Evolutionary conservation across 2,329 filamentous ascomycete genomes (phyloP), one percentile per base, ranked within the genome.

Genomic region (Trichophyton simii): DNA sequence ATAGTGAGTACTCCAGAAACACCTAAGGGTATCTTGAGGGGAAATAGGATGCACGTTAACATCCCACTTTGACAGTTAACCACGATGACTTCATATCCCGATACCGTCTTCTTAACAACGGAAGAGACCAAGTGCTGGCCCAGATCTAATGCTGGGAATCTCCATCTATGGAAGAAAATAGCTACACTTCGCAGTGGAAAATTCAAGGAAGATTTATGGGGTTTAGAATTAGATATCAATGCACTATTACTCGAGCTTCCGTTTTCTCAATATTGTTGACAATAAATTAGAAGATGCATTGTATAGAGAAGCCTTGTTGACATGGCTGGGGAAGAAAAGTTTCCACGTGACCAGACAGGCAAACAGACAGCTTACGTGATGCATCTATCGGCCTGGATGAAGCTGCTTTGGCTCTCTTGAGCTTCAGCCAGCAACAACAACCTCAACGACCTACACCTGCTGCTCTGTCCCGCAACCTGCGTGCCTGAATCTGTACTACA

Each of bases 11-110:
- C 64, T 58, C 38, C 50, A 34, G 18, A 44, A 15, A 38, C 11
- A 1, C 34, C 41, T 22, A 58, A 28, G 58, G 11, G 15, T 20
- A 52, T 25, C 18, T 61, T 15, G 22, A 42, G 52, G 9, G 42
- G 20, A 41, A 25, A 41, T 8, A 34, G 28, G 22, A 50, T 60
- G 46, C 62, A 68, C 48, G 67, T 55, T 41, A 15, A 42, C 28
- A 36, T 3, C 5, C 25, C 25, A 38, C 34, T 31, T 22, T 34
- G 13, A 28, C 25, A 66, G 65, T 66, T 11, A 88, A 87, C 66
- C 83, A 84, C 38, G 90, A 95, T 67, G 90, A 95, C 72, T 95
- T 86, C 66, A 78, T 89, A 64, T 92, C 88, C 15, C 82, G 86
- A 62, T 90, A 86, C 78, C 82, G 86, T 64, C 85, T 87, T 67